Percentiles rank a stretch among this genome's conserved stretches.
These are phyloP conservation scores for Spathaspora arborariae DNA, from an alignment of 805 yeast genomes.

Conservation along the genomic window DNA sequence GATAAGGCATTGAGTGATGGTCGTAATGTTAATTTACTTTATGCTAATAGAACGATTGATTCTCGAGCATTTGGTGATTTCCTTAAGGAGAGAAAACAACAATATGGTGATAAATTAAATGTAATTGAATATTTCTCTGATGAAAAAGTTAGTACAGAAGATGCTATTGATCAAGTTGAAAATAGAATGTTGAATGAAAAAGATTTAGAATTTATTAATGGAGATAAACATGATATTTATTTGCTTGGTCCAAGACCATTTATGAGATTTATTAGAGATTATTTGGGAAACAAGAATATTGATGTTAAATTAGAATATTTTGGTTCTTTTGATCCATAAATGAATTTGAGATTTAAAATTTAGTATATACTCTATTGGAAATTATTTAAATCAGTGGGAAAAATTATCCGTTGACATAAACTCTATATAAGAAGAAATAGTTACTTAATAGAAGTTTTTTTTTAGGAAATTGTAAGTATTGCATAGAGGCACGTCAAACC, in stretches of 20 bases:
- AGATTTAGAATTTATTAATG: conserved; percentile 20
- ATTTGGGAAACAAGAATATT: conserved; percentile 17
- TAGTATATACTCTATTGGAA: too few species aligned
- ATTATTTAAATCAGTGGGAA: too few species aligned
- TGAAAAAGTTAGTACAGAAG: conserved; percentile 1
- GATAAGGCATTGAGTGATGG: conserved; percentile 34
- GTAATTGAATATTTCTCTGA: conserved; percentile 21
- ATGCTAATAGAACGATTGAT: conserved; percentile 24
- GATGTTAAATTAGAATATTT: conserved; percentile 26
- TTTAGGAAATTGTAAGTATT: too few species aligned
- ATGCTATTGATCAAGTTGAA: conserved; percentile 10
- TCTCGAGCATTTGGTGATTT: conserved; percentile 22
- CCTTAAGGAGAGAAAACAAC: conserved; percentile 14
- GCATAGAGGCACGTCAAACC: too few species aligned
- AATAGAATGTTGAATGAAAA: conserved; percentile 9
- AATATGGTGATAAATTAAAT: conserved; percentile 13
- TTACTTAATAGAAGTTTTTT: too few species aligned
- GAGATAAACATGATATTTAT: conserved; percentile 18
- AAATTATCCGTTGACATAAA: too few species aligned
- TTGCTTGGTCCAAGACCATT: conserved; percentile 32
- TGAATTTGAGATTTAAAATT: not conserved
- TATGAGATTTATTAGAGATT: conserved; percentile 23
- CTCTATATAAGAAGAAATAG: too few species aligned
- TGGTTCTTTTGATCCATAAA: conserved; percentile 27
- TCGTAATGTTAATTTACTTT: conserved; percentile 27